phyloP scores from a whole-genome alignment of 495 filamentous ascomycete species.

The Penicillium psychrofluorescens region DNA sequence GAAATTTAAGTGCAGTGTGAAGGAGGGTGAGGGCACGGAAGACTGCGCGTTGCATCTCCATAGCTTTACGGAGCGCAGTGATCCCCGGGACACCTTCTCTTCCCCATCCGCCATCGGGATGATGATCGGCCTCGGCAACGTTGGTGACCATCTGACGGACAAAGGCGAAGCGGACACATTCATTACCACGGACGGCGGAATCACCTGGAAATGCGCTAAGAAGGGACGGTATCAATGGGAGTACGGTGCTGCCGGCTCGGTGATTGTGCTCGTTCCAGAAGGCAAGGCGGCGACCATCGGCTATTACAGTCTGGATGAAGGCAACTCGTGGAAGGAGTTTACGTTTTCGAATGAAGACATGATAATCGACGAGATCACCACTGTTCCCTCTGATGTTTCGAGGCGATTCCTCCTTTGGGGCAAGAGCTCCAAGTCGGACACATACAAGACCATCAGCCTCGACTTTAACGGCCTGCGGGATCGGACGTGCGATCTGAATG shows the following conservation, averaged over 20 bases:
- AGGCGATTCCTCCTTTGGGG: constrained; percentile 90
- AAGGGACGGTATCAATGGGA: constrained; percentile 88
- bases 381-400: constrained; percentile 80
- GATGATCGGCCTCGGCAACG: constrained; percentile 88
- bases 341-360: constrained; percentile 65
- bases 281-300: constrained; percentile 56
- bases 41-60: constrained; percentile 87
- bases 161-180: constrained; percentile 71
- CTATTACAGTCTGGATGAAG: constrained; percentile 73
- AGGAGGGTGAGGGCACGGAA: constrained; percentile 37
- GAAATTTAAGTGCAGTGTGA: constrained; percentile 56
- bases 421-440: constrained; percentile 33
- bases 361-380: constrained; percentile 68
- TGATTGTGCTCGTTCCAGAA: constrained; percentile 75
- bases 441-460: constrained; percentile 60
- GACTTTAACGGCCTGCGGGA: constrained; percentile 79
- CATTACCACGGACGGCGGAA: constrained; percentile 80
- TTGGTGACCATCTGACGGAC: constrained; percentile 55
- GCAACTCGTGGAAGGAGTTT: constrained; percentile 66
- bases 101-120: constrained; percentile 84
- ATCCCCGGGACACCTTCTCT: constrained; percentile 74
- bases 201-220: constrained; percentile 76
- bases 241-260: constrained; percentile 86
- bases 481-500: constrained; percentile 59
- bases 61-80: constrained; percentile 81